These are phyloP conservation scores for Sporothrix mexicana DNA, from an alignment of 2,329 filamentous ascomycete species.

Conservation along the genomic window DNA sequence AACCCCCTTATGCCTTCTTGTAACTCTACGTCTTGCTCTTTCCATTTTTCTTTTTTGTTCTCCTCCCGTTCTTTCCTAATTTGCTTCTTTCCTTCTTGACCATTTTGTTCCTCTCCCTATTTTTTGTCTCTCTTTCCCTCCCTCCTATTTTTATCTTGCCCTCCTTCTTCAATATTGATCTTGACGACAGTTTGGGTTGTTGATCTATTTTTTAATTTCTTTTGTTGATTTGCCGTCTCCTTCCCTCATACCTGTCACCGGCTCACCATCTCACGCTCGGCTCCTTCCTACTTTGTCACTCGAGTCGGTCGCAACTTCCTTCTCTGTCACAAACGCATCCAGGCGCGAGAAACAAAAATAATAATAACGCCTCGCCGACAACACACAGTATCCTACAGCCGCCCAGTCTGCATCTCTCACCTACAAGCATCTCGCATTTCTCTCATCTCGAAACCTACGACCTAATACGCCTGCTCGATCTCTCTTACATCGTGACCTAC, in stretches of 20 bases:
- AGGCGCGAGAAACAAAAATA: slow-evolving; percentile 7
- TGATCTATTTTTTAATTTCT: background rate
- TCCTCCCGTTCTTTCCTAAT: slow-evolving; percentile 13
- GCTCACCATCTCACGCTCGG: background rate
- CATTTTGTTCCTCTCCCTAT: background rate
- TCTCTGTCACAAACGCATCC: background rate
- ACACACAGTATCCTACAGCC: background rate
- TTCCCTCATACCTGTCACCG: background rate
- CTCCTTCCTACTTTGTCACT: slow-evolving; percentile 24
- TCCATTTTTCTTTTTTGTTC: background rate
- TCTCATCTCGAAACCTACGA: background rate
- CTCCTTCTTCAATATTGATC: background rate
- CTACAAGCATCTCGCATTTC: background rate
- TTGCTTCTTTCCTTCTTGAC: slow-evolving; percentile 16
- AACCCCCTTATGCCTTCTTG: background rate
- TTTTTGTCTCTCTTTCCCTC: slow-evolving; percentile 27
- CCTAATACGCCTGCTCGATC: background rate
- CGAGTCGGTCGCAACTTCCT: slow-evolving; percentile 22
- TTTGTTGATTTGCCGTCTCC: slow-evolving; percentile 4
- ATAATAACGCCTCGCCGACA: slow-evolving; percentile 11
- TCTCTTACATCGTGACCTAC: background rate
- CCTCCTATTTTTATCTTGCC: background rate
- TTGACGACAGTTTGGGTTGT: background rate
- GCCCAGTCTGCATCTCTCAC: background rate
- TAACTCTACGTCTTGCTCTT: background rate